Evolutionary conservation across 148 eudicot species (phyloP).

Genomic region (Euryodendron excelsum): DNA sequence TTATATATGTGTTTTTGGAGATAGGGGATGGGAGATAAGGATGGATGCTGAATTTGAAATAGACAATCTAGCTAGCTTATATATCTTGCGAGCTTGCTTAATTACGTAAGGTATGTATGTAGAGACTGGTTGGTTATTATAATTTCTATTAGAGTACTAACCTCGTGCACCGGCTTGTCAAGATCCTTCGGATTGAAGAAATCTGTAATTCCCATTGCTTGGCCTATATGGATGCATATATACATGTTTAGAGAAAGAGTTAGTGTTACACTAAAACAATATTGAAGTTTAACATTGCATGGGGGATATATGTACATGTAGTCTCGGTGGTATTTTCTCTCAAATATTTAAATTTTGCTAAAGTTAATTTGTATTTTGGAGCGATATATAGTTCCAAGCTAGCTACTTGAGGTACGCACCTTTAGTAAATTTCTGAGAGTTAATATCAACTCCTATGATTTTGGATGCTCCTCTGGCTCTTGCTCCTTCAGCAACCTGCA

Average conservation of each 20-base stretch:
- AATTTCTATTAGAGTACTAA: conserved; percentile 8
- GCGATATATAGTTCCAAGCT: too few relatives aligned
- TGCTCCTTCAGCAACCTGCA: conserved; percentile 54
- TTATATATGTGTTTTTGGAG: neutral
- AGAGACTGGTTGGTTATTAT: neutral
- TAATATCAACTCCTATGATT: conserved; percentile 52
- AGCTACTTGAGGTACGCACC: conserved; percentile 21
- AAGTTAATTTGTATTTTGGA: too few relatives aligned
- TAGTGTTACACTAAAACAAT: neutral
- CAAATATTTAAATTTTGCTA: too few relatives aligned
- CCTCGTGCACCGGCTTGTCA: conserved; percentile 43
- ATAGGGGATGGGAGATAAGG: too few relatives aligned
- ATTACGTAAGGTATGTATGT: too few relatives aligned
- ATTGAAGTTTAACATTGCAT: too few relatives aligned
- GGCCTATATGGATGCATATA: too few relatives aligned
- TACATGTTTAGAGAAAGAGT: neutral
- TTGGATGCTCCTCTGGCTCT: conserved; percentile 44
- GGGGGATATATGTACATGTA: too few relatives aligned
- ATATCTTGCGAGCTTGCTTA: too few relatives aligned
- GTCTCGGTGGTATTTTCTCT: too few relatives aligned
- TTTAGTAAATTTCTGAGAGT: conserved; percentile 36
- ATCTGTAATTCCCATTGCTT: conserved; percentile 47
- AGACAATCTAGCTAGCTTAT: too few relatives aligned
- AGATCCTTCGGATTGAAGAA: conserved; percentile 43
- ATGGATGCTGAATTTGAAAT: too few relatives aligned